Evolutionary conservation across 202 grass and related monocot genomes (phyloP).

Genomic region (Hordeum pubiflorum): DNA sequence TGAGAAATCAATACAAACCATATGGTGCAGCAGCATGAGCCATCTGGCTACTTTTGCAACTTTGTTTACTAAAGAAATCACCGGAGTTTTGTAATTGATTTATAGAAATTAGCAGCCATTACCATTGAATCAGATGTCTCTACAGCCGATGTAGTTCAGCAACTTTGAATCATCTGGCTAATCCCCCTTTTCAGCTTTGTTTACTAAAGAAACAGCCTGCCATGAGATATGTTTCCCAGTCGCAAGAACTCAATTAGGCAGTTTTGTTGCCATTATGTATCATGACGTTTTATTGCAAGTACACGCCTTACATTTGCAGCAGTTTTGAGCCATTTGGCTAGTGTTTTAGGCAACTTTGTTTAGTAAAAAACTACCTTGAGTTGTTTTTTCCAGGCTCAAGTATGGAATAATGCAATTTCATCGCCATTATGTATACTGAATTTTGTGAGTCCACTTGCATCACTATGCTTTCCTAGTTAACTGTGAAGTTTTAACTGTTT

Average conservation of each 20-base stretch:
- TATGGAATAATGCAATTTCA: not conserved
- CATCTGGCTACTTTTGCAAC: not conserved
- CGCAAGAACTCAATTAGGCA: not conserved
- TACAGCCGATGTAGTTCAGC: not conserved
- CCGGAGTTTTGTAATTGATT: not conserved
- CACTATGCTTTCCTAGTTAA: constrained; percentile 30
- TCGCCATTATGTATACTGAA: not conserved
- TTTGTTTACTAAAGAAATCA: not conserved
- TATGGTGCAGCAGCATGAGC: not conserved
- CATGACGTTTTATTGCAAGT: constrained; percentile 1
- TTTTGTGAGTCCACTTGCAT: constrained; percentile 15
- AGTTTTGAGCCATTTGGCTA: constrained; percentile 4
- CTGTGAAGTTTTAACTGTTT: constrained; percentile 14
- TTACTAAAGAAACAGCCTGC: not conserved
- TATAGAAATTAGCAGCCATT: not conserved
- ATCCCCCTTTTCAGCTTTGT: not conserved
- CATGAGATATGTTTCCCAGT: not conserved
- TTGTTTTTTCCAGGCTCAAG: constrained; percentile 7
- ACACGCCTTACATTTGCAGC: not conserved
- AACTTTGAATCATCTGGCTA: constrained; percentile 6
- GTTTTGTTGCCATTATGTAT: not conserved
- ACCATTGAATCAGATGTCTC: constrained; percentile 5
- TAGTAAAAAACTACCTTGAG: not conserved
- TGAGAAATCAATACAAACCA: not conserved
- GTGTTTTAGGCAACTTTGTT: not conserved